phyloP scores from a whole-genome alignment of 1,284 basidiomycete genomes.

The Ceratorhiza oryzae-sativae region DNA sequence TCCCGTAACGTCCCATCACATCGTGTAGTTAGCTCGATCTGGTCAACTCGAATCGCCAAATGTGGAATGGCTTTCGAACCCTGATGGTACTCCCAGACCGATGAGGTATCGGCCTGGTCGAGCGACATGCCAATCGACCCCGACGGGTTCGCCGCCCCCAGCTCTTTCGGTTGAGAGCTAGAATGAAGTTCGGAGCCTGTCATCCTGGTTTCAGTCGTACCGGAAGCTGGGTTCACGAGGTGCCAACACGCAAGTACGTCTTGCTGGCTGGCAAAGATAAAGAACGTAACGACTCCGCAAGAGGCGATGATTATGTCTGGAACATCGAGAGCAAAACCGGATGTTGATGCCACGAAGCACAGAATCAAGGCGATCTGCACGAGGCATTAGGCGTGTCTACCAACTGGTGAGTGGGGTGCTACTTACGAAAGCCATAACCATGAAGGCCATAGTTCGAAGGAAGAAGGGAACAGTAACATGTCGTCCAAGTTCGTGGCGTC shows the following conservation, averaged over 20 bases:
- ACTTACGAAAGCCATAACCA: constrained; percentile 19
- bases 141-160: background rate
- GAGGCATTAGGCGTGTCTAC: background rate
- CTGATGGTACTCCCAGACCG: background rate
- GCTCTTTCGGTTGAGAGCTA: background rate
- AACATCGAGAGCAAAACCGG: constrained; percentile 5
- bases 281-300: constrained; percentile 3
- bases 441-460: constrained; percentile 17
- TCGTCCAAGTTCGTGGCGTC: constrained; percentile 5
- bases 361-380: constrained; percentile 14
- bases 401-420: background rate
- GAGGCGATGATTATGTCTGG: constrained; percentile 29
- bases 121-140: background rate
- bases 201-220: background rate
- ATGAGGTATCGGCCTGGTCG: background rate
- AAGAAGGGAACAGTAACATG: constrained; percentile 26
- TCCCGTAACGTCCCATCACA: background rate
- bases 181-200: background rate
- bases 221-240: background rate
- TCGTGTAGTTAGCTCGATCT: constrained; percentile 7
- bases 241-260: constrained; percentile 24
- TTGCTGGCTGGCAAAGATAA: constrained; percentile 25
- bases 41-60: constrained; percentile 9
- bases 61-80: background rate
- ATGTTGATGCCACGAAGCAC: constrained; percentile 3